A percentile compares a stretch with the other conserved stretches of the same genome.
phyloP scores from a whole-genome alignment of 257 asterid species.

The Ajuga chamaepitys region DNA sequence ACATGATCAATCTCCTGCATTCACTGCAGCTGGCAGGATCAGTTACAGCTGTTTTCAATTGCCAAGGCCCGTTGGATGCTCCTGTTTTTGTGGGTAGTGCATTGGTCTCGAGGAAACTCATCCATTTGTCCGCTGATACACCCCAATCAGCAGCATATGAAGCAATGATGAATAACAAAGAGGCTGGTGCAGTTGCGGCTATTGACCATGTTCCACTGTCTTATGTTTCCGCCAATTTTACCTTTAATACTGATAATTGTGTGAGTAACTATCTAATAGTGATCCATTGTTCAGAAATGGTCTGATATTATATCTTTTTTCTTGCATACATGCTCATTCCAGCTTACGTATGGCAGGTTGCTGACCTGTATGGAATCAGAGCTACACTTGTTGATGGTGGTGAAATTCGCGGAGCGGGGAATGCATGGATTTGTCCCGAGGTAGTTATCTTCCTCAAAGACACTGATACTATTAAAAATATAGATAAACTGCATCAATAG shows the following conservation, averaged over 20 bases:
- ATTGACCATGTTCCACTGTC: slow-evolving; percentile 88
- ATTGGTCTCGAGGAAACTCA: slow-evolving; percentile 82
- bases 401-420: slow-evolving; percentile 99
- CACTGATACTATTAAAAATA: slow-evolving; percentile 9
- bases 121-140: slow-evolving; percentile 50
- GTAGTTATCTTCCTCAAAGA: slow-evolving; percentile 39
- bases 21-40: slow-evolving; percentile 90
- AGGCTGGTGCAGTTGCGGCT: slow-evolving; percentile 99
- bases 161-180: slow-evolving; percentile 76
- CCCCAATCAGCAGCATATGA: slow-evolving; percentile 84
- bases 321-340: slow-evolving; percentile 11
- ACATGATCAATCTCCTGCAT: slow-evolving; percentile 17
- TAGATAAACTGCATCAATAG: slow-evolving; percentile 9
- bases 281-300: background rate
- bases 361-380: slow-evolving; percentile 97
- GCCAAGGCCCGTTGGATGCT: slow-evolving; percentile 99
- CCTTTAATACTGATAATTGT: slow-evolving; percentile 95
- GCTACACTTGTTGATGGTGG: slow-evolving; percentile 99
- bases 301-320: background rate
- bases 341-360: slow-evolving; percentile 53
- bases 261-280: slow-evolving; percentile 43
- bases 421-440: slow-evolving; percentile 99
- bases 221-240: slow-evolving; percentile 90
- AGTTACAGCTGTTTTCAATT: slow-evolving; percentile 88
- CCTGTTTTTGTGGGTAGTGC: slow-evolving; percentile 97